Percentiles rank a stretch among this genome's conserved stretches.
phyloP scores from a whole-genome alignment of 73 alveolate species.

The Tetrahymena borealis region DNA sequence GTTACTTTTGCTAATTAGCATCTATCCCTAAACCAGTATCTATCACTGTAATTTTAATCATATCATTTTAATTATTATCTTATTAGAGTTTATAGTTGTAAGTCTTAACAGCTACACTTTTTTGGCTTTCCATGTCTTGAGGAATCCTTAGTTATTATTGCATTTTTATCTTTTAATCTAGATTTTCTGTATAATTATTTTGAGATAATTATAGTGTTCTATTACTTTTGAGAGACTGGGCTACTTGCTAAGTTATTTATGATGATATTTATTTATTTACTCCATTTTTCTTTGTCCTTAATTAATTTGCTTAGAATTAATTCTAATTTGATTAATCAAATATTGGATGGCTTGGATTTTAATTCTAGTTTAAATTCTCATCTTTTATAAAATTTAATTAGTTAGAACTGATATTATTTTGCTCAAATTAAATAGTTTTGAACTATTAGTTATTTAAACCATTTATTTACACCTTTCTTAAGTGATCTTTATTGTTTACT shows the following conservation, averaged over 20 bases:
- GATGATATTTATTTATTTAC: no score
- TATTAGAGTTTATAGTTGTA: background rate
- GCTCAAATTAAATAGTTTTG: no score
- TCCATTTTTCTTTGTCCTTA: no score
- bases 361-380: no score
- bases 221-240: background rate
- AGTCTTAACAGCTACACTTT: background rate
- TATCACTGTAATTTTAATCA: slow-evolving; percentile 5
- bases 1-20: background rate
- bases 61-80: background rate
- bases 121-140: background rate
- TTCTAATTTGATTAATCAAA: no score
- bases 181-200: background rate
- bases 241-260: background rate
- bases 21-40: slow-evolving; percentile 48
- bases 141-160: background rate
- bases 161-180: background rate
- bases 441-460: no score
- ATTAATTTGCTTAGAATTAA: no score
- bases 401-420: no score
- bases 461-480: no score
- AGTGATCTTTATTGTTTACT: no score
- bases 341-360: no score
- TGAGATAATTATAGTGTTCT: background rate
- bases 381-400: no score